These are phyloP conservation scores for Solanum okadae DNA, from an alignment of 257 asterid genomes.

Conservation along the genomic window DNA sequence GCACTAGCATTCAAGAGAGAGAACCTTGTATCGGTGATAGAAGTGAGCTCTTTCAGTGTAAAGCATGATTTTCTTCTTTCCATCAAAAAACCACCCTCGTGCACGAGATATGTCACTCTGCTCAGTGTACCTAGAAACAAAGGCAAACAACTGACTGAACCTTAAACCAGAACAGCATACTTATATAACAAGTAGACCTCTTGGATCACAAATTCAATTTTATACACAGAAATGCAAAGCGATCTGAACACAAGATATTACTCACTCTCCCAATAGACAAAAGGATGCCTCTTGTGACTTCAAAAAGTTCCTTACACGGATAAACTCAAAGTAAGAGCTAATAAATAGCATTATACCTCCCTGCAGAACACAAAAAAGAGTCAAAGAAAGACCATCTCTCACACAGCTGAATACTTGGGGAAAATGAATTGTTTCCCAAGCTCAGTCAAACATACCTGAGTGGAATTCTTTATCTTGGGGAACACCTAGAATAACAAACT, in stretches of 20 bases:
- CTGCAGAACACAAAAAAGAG: conserved; percentile 24
- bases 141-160: neutral
- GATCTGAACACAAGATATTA: neutral
- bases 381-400: neutral
- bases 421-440: neutral
- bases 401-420: neutral
- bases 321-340: conserved; percentile 89
- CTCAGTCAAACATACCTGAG: conserved; percentile 42
- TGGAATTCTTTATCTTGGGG: conserved; percentile 81
- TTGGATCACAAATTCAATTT: neutral
- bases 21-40: conserved; percentile 95
- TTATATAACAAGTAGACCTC: neutral
- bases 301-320: conserved; percentile 70
- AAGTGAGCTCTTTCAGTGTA: conserved; percentile 97
- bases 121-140: conserved; percentile 48
- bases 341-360: conserved; percentile 75
- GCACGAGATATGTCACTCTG: conserved; percentile 80
- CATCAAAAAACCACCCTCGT: conserved; percentile 76
- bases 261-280: conserved; percentile 96
- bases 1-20: neutral
- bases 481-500: conserved; percentile 53
- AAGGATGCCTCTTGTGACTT: conserved; percentile 76
- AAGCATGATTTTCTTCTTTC: conserved; percentile 71
- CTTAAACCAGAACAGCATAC: neutral
- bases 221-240: neutral